A percentile compares a stretch with the other conserved stretches of the same genome.
Evolutionary conservation across 148 eudicot species (phyloP).

Genomic region (Limonium bicolor): DNA sequence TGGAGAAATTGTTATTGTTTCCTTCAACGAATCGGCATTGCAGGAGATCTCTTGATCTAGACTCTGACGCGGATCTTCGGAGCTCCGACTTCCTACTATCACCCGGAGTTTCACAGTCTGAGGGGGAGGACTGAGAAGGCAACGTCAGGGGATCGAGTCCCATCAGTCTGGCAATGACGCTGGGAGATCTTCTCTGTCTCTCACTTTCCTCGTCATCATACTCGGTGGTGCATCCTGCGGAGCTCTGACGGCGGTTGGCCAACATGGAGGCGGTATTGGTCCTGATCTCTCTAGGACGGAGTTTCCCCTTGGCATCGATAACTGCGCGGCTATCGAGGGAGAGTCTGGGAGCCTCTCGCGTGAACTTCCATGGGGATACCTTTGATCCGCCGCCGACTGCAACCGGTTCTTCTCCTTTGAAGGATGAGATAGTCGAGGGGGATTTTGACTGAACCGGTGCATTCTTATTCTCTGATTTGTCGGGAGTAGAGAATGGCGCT

Average conservation of each 20-base stretch:
- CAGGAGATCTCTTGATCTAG: slow-evolving; percentile 53
- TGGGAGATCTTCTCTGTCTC: slow-evolving; percentile 48
- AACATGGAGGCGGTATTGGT: not conserved
- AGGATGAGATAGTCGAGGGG: slow-evolving; percentile 1
- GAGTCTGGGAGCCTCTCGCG: slow-evolving; percentile 61
- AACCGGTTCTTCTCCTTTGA: slow-evolving; percentile 6
- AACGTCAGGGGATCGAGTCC: slow-evolving; percentile 64
- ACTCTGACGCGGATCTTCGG: slow-evolving; percentile 82
- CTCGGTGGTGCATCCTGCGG: not conserved
- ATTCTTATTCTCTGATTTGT: not conserved
- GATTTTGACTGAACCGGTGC: not conserved
- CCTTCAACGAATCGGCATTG: slow-evolving; percentile 13
- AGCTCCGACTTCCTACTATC: slow-evolving; percentile 33
- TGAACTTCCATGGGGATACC: slow-evolving; percentile 67
- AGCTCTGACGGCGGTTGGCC: slow-evolving; percentile 1
- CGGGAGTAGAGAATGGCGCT: not conserved
- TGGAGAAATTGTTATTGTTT: slow-evolving; percentile 12
- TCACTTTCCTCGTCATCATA: slow-evolving; percentile 18
- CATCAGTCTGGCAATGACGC: slow-evolving; percentile 88
- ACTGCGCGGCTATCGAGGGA: slow-evolving; percentile 78
- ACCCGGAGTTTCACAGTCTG: too few species aligned
- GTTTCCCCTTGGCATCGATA: slow-evolving; percentile 54
- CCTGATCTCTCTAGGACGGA: slow-evolving; percentile 45
- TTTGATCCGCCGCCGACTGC: slow-evolving; percentile 19
- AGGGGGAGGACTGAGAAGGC: slow-evolving; percentile 14